Conservation (phyloP, 2,329 filamentous ascomycete species). For the Dactylellina drechsleri region DNA sequence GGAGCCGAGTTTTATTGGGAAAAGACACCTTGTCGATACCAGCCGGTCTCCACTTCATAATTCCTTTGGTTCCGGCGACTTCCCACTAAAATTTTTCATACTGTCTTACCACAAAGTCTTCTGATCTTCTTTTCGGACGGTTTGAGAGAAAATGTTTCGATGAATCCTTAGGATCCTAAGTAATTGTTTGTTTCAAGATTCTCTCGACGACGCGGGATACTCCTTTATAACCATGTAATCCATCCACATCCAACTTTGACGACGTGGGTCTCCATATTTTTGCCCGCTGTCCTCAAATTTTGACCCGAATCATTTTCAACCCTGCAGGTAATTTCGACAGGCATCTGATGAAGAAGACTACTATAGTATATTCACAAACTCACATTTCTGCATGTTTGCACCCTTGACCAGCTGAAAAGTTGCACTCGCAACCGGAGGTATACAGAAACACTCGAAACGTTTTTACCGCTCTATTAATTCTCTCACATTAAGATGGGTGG, state of each 20-base stretch:
- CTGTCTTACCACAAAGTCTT: too few species aligned
- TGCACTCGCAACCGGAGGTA: slow-evolving; percentile 43
- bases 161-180: background rate
- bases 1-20: slow-evolving; percentile 50
- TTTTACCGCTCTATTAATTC: slow-evolving; percentile 32
- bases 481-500: slow-evolving; percentile 3
- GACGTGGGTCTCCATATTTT: slow-evolving; percentile 15
- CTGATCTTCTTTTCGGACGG: background rate
- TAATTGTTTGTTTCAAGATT: slow-evolving; percentile 7
- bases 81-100: background rate
- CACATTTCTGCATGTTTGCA: slow-evolving; percentile 11
- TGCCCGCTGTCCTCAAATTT: background rate
- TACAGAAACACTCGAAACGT: background rate
- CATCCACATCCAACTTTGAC: slow-evolving; percentile 14
- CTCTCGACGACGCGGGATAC: background rate
- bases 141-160: background rate
- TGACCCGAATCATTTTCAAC: background rate
- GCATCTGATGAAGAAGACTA: slow-evolving; percentile 5
- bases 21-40: slow-evolving; percentile 45
- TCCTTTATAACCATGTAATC: slow-evolving; percentile 4
- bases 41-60: slow-evolving; percentile 28
- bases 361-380: background rate
- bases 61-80: background rate
- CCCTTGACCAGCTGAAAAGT: slow-evolving; percentile 53
- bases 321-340: slow-evolving; percentile 45